Evolutionary conservation across 345 rosid species (phyloP).

Genomic region (Hibiscus trionum): DNA sequence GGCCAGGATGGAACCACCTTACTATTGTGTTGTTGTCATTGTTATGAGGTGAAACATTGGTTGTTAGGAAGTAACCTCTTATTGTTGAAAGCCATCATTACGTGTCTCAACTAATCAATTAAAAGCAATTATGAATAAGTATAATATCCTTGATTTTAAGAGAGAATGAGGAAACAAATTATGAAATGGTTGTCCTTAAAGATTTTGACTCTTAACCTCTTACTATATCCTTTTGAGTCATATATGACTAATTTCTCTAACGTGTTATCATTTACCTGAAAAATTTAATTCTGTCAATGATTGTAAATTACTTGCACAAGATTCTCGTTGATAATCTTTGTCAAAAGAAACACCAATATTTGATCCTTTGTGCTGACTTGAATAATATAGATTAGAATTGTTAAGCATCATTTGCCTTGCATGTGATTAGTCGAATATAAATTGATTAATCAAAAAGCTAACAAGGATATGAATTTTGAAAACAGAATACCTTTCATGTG

Average conservation of each 20-base stretch:
- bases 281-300: background rate
- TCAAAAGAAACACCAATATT: background rate
- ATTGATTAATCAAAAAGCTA: background rate
- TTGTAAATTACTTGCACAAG: background rate
- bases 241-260: background rate
- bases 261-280: background rate
- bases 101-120: background rate
- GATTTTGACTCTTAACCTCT: background rate
- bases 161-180: background rate
- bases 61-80: background rate
- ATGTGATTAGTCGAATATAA: background rate
- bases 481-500: background rate
- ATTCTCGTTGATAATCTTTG: background rate
- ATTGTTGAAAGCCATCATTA: background rate
- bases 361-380: background rate
- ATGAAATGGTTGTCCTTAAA: background rate
- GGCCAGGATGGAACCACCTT: background rate
- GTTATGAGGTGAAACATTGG: background rate
- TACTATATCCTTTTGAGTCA: background rate
- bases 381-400: background rate
- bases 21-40: background rate
- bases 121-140: background rate
- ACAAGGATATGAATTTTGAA: background rate
- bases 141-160: background rate
- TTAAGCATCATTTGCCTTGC: background rate